A percentile compares a stretch with the other conserved stretches of the same genome.
Evolutionary conservation across 331 rosid species (phyloP).

Genomic region (Phaseolus coccineus): DNA sequence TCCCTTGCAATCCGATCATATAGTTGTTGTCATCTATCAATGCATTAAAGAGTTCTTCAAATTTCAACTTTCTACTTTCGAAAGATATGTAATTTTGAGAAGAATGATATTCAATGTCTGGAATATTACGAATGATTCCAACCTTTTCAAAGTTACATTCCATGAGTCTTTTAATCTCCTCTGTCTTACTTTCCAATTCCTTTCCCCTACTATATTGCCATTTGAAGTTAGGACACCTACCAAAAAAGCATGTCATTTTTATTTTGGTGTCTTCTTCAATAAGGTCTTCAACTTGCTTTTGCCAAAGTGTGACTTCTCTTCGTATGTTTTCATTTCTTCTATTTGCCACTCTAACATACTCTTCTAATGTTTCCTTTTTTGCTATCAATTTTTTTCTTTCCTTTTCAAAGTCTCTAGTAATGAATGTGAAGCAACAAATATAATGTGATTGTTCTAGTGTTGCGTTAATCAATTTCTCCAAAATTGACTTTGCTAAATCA

Average conservation of each 20-base stretch:
- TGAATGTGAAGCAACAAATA: conserved; percentile 5
- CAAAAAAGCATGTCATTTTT: neutral
- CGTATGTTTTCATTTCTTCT: neutral
- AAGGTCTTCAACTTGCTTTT: neutral
- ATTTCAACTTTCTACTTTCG: neutral
- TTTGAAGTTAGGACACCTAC: neutral
- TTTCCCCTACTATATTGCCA: conserved; percentile 3
- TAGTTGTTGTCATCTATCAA: neutral
- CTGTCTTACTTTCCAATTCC: neutral
- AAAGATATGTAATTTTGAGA: conserved; percentile 12
- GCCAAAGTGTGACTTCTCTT: neutral
- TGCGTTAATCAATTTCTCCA: neutral
- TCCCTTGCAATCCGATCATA: conserved; percentile 27
- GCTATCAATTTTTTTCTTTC: neutral
- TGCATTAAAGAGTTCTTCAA: conserved; percentile 4
- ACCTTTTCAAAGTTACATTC: neutral
- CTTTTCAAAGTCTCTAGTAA: neutral
- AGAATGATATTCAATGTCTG: conserved; percentile 3
- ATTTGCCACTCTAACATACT: neutral
- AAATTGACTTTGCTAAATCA: neutral
- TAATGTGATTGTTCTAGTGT: neutral
- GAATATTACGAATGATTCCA: neutral
- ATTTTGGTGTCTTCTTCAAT: conserved; percentile 11
- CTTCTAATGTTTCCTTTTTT: neutral
- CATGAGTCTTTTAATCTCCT: neutral